phyloP scores from a whole-genome alignment of 1,139 yeast species.

The Arxiozyma heterogenica region DNA sequence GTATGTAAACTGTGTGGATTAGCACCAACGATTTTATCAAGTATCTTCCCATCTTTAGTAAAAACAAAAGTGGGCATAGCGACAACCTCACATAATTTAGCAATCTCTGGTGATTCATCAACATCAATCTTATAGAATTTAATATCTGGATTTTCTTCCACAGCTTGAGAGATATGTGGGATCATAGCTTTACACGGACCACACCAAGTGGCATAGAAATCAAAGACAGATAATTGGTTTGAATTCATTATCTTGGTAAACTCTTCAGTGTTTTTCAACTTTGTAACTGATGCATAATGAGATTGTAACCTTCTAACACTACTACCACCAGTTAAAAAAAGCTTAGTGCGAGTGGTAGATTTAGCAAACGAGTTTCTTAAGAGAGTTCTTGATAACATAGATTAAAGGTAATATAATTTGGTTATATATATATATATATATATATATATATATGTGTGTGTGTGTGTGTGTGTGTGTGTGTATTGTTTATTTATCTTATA shows the following conservation, averaged over 20 bases:
- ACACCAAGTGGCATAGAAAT: conserved; percentile 88
- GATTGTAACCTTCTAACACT: conserved; percentile 6
- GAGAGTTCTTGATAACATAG: not conserved
- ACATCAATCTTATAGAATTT: conserved; percentile 76
- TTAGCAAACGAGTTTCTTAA: not conserved
- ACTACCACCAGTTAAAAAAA: not conserved
- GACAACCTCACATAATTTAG: conserved; percentile 57
- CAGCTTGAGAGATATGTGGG: conserved; percentile 63
- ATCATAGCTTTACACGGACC: conserved; percentile 87
- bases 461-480: too few relatives aligned
- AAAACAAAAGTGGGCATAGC: conserved; percentile 88
- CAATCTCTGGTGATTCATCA: conserved; percentile 59
- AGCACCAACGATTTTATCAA: conserved; percentile 68
- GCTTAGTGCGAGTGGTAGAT: not conserved
- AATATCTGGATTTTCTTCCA: conserved; percentile 39
- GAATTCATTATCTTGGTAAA: conserved; percentile 32
- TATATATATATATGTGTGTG: too few relatives aligned
- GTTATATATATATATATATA: too few relatives aligned
- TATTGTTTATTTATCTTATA: too few relatives aligned
- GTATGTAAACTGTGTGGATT: conserved; percentile 43
- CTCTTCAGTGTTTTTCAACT: conserved; percentile 31
- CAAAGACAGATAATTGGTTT: conserved; percentile 53
- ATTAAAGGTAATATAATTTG: not conserved
- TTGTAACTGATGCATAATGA: conserved; percentile 11
- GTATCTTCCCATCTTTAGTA: conserved; percentile 56